phyloP scores from a whole-genome alignment of 768 basidiomycete genomes.

The Mycena vitilis region DNA sequence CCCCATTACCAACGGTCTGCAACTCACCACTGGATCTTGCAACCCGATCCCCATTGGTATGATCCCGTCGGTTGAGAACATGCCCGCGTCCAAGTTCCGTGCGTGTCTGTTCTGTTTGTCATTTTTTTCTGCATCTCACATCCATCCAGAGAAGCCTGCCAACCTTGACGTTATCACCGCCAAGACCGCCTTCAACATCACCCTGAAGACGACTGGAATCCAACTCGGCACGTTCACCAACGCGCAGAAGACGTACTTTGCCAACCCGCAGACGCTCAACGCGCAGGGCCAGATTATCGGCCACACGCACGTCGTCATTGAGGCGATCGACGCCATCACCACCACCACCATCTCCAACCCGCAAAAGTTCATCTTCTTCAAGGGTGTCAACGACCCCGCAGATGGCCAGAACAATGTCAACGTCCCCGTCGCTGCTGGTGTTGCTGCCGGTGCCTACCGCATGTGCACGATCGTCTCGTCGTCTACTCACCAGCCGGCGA shows the following conservation, averaged over 20 bases:
- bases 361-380: conserved; percentile 71
- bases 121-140: no score
- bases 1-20: conserved; percentile 65
- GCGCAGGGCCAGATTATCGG: conserved; percentile 56
- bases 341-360: conserved; percentile 12
- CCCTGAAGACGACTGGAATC: conserved; percentile 51
- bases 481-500: conserved; percentile 62
- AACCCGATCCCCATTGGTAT: conserved; percentile 64
- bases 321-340: conserved; percentile 1
- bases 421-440: conserved; percentile 58
- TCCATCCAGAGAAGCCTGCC: conserved; percentile 33
- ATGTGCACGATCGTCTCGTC: conserved; percentile 64
- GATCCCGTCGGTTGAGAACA: conserved; percentile 55
- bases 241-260: conserved; percentile 60
- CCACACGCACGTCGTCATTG: conserved; percentile 62
- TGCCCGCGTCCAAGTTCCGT: conserved; percentile 62
- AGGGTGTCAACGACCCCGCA: conserved; percentile 59
- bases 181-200: conserved; percentile 57
- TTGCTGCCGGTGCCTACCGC: conserved; percentile 69
- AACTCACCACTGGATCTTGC: conserved; percentile 61
- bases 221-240: conserved; percentile 64
- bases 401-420: conserved; percentile 7
- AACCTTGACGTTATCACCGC: conserved; percentile 55
- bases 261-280: conserved; percentile 64
- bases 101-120: background rate